phyloP scores from a whole-genome alignment of 495 filamentous ascomycete genomes.

The Aspergillus sclerotiicarbonarius region DNA sequence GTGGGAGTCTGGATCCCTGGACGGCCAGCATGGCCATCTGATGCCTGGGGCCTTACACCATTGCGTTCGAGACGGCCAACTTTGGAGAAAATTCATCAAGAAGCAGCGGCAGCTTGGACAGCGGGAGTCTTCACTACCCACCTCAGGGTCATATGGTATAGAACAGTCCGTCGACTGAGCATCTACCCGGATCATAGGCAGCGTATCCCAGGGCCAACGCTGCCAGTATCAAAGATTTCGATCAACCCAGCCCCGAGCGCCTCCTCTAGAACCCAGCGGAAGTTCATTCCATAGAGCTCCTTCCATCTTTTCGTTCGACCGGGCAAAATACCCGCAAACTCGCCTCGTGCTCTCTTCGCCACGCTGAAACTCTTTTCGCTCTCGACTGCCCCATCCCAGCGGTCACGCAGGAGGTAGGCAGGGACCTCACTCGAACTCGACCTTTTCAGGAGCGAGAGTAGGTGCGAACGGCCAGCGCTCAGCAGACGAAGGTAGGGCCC shows the following conservation, averaged over 20 bases:
- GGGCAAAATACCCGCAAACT: constrained; percentile 67
- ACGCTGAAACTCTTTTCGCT: constrained; percentile 53
- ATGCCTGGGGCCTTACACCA: too few relatives aligned
- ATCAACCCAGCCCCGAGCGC: constrained; percentile 75
- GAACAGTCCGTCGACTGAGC: too few relatives aligned
- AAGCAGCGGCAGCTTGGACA: too few relatives aligned
- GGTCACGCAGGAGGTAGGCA: constrained; percentile 63
- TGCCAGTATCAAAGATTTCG: constrained; percentile 82
- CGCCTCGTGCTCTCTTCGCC: constrained; percentile 64
- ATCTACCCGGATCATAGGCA: constrained; percentile 33
- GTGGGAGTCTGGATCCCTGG: too few relatives aligned
- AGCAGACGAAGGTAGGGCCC: constrained; percentile 75
- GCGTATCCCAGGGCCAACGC: constrained; percentile 71
- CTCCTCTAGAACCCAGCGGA: constrained; percentile 77
- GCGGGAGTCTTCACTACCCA: too few relatives aligned
- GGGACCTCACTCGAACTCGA: constrained; percentile 64
- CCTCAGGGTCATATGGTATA: not conserved
- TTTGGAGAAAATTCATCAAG: too few relatives aligned
- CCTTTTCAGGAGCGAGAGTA: constrained; percentile 64
- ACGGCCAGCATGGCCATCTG: too few relatives aligned
- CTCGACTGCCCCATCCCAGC: constrained; percentile 76
- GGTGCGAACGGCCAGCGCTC: constrained; percentile 60
- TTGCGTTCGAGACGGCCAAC: too few relatives aligned
- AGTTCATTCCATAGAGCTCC: constrained; percentile 70
- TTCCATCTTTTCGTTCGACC: constrained; percentile 80